Conservation (phyloP, 2,329 filamentous ascomycete species). For the Ceratocystis harringtonii region DNA sequence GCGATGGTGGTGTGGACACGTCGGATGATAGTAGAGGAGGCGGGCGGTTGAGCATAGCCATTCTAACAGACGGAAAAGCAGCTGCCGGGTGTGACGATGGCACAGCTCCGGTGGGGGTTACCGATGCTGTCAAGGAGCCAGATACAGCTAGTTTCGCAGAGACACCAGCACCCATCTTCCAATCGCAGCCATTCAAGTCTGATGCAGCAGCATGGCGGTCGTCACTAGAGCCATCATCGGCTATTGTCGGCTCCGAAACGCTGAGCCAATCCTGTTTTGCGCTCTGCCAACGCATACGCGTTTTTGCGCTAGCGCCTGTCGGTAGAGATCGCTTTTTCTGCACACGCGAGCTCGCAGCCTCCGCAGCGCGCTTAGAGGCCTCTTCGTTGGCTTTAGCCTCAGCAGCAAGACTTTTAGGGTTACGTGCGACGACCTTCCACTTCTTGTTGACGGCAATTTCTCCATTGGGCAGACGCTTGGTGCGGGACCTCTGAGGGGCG, state of each 20-base stretch:
- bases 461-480: slow-evolving; percentile 12
- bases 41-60: slow-evolving; percentile 1
- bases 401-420: slow-evolving; percentile 15
- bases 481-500: slow-evolving; percentile 11
- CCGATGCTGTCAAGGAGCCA: neutral
- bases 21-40: slow-evolving; percentile 2
- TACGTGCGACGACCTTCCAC: slow-evolving; percentile 15
- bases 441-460: slow-evolving; percentile 16
- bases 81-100: neutral
- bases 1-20: neutral
- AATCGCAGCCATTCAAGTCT: neutral
- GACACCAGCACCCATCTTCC: neutral
- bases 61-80: neutral
- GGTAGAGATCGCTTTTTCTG: neutral
- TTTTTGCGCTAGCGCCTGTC: neutral
- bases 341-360: slow-evolving; percentile 5
- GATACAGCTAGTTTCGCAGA: neutral
- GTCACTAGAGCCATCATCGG: neutral
- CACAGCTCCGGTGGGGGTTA: neutral
- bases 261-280: neutral
- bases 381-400: slow-evolving; percentile 13
- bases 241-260: neutral
- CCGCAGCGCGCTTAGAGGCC: slow-evolving; percentile 11
- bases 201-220: neutral
- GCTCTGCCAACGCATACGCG: neutral